Evolutionary conservation across 352 stramenopile genomes (phyloP), one percentile per base, ranked within the genome.

Genomic region (Phytopythium delawarense): DNA sequence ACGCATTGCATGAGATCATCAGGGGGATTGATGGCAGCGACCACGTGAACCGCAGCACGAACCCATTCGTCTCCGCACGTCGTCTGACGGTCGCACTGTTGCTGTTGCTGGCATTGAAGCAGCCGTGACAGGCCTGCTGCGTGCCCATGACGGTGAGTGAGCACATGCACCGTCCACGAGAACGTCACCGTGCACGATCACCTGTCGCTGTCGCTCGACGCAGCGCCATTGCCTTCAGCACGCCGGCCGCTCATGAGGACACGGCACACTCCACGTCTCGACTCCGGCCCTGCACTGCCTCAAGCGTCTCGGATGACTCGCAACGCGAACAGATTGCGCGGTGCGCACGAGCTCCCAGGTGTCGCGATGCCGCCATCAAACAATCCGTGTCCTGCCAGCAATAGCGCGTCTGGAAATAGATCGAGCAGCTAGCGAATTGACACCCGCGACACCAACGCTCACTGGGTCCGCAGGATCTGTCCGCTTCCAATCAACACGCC

Each of bases 1-100:
- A 21, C 23, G 20, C 46, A 7, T 3, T 16, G 11, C n/a, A 15
- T 60, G 13, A 61, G 60, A 4, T 4, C 8, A 56, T 7, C 21
- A 8, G 11, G 13, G 37, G 12, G 20, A 12, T 39, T 7, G 34
- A 39, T 57, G 48, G 35, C 35, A 44, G 6, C 30, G 21, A 34
- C 9, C 40, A 55, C 35, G 1, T 15, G 7, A 8, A 39, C 5
- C 7, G 34, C 25, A 23, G 21, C 4, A 61, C 63, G 15, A 37
- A 81, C 75, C 66, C 75, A 84, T 84, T 64, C 72, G 70, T 57
- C 79, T 80, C 35, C 71, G 67, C 18, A 84, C 59, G 23, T 84
- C 72, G 25, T 79, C 70, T 0, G 65, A 76, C 40, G 67, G 69
- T 18, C 68, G 56, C 34, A 28, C 53, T 46, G 64, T 21, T 12